Conservation (phyloP, 2,329 filamentous ascomycete genomes). For the Westerdykella aurantiaca region DNA sequence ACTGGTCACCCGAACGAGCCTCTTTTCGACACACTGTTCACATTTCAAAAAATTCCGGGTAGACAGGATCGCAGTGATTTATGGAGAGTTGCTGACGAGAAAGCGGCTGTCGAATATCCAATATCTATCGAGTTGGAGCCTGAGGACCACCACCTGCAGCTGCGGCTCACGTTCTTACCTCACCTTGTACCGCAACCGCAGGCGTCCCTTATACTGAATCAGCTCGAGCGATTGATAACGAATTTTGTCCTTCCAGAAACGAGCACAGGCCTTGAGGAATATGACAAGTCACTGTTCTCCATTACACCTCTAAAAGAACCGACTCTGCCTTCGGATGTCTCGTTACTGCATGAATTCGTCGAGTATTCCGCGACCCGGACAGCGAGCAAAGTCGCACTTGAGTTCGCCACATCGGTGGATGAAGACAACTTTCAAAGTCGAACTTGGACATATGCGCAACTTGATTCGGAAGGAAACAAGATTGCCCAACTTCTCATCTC, state of each 20-base stretch:
- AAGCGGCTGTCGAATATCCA: constrained; percentile 68
- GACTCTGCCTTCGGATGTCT: constrained; percentile 47
- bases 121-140: constrained; percentile 76
- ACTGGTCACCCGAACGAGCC: constrained; percentile 58
- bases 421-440: constrained; percentile 43
- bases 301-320: constrained; percentile 57
- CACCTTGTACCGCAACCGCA: constrained; percentile 64
- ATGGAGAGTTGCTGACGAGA: constrained; percentile 61
- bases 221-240: constrained; percentile 64
- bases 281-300: constrained; percentile 51
- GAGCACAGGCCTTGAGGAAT: constrained; percentile 38
- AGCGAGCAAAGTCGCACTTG: constrained; percentile 62
- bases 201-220: constrained; percentile 59
- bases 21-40: constrained; percentile 79
- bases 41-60: constrained; percentile 61
- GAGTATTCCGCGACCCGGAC: constrained; percentile 53
- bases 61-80: constrained; percentile 24
- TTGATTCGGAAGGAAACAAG: constrained; percentile 65
- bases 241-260: constrained; percentile 51
- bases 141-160: constrained; percentile 44
- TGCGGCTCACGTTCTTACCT: constrained; percentile 62
- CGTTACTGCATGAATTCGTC: constrained; percentile 71
- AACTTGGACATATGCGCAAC: constrained; percentile 68
- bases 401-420: constrained; percentile 62
- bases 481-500: constrained; percentile 60